Conservation (phyloP, 78 protist species). For the Cavenderia fasciculata region DNA sequence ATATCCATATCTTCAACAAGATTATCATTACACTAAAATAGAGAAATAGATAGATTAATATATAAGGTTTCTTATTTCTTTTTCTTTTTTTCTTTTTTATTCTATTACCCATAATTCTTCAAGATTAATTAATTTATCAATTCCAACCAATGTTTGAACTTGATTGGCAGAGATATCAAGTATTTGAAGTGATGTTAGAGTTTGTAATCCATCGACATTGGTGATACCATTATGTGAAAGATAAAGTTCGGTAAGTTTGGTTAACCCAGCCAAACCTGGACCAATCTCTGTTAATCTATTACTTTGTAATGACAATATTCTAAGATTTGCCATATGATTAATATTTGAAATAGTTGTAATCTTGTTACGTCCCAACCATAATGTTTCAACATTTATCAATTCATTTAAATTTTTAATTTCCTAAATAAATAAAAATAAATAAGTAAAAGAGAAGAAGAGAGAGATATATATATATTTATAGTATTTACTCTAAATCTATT, state of each 20-base stretch:
- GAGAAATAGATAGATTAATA: too few species aligned
- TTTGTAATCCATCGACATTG: constrained; percentile 41
- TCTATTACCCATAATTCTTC: constrained; percentile 59
- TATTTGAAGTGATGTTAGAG: constrained; percentile 9
- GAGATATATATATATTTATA: not conserved
- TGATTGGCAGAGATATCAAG: constrained; percentile 56
- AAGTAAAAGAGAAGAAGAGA: not conserved
- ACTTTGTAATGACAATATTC: constrained; percentile 33
- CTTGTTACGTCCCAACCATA: constrained; percentile 82
- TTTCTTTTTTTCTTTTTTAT: too few species aligned
- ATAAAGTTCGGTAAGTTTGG: constrained; percentile 40
- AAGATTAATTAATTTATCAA: constrained; percentile 19
- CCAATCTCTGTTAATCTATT: constrained; percentile 68
- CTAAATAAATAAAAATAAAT: not conserved
- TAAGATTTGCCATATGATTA: constrained; percentile 5
- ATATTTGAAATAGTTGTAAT: constrained; percentile 45
- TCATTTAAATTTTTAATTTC: constrained; percentile 46
- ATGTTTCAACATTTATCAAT: constrained; percentile 21
- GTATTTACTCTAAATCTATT: constrained; percentile 53
- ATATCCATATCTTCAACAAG: constrained; percentile 50
- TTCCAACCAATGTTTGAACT: constrained; percentile 52
- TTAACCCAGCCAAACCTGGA: constrained; percentile 17
- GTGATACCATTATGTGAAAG: constrained; percentile 75
- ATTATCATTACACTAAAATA: constrained; percentile 46
- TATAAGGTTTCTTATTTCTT: too few species aligned